Evolutionary conservation across 2,329 filamentous ascomycete species (phyloP), one percentile per base, ranked within the genome.

Genomic region (Clarireedia homoeocarpa): DNA sequence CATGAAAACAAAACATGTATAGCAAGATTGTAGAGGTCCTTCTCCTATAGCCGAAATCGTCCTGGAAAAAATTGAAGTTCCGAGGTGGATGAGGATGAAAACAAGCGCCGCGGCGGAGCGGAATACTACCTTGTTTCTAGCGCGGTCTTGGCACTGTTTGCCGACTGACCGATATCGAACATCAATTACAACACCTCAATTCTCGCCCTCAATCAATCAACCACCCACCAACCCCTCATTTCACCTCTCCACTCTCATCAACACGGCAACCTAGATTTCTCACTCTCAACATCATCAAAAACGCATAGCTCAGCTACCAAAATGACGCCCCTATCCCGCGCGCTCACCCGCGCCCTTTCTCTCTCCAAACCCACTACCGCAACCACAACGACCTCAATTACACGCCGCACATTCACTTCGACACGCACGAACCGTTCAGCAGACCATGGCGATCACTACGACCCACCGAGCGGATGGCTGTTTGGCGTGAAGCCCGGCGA

Each of bases 401-500:
- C 44, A 20, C 17, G 20, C 14, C 53, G 53, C 39, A 55, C 6
- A 15, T 24, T 55, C 10, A 34, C 47, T 23, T 6, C 30, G 7
- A 55, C 53, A 17, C 26, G 36, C 10, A 26, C 20, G 9, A n/a
- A 23, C 9, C 51, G 49, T 14, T 59, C 60, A 12, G 65, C 65
- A 34, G 65, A 61, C 27, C 61, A 66, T 48, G 53, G 48, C 3
- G 65, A 68, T 53, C 87, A 91, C 71, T 99, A 91, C 74, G 94
- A 99, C 65, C 85, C 91, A 48, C 92, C 94, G 2, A 81, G 78
- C 56, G 94, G 94, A 67, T 96, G 91, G 89, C 83, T 99, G 67
- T 96, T 89, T 73, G 91, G 91, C 64, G 82, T 96, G 67, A 91
- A 91, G 78, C 94, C 94, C 38, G 91, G 91, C 61, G 89, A 96